Evolutionary conservation across 345 rosid species (phyloP).

Genomic region (Salix koriyanagi): DNA sequence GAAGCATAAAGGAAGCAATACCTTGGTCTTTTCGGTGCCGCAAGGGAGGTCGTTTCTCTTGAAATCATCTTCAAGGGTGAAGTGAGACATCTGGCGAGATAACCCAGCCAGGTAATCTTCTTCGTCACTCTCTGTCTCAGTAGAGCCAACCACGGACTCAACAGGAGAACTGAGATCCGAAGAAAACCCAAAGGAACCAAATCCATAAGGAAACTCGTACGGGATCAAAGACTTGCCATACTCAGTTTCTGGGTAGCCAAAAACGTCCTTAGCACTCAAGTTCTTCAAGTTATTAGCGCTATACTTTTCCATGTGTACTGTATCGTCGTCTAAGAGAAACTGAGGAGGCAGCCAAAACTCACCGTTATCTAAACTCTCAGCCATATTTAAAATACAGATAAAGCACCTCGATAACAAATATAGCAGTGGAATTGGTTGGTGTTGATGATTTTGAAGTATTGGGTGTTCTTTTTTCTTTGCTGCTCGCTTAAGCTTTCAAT

Average conservation of each 20-base stretch:
- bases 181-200: slow-evolving; percentile 32
- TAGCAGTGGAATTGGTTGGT: background rate
- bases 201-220: slow-evolving; percentile 55
- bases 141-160: slow-evolving; percentile 48
- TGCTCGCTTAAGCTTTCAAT: slow-evolving; percentile 41
- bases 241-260: slow-evolving; percentile 20
- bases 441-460: slow-evolving; percentile 7
- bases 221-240: slow-evolving; percentile 34
- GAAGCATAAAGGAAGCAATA: background rate
- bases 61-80: slow-evolving; percentile 40
- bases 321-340: slow-evolving; percentile 73
- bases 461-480: slow-evolving; percentile 14
- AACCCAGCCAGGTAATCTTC: slow-evolving; percentile 43
- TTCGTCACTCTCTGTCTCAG: slow-evolving; percentile 60
- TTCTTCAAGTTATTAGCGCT: background rate
- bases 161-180: slow-evolving; percentile 56
- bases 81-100: slow-evolving; percentile 38
- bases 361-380: slow-evolving; percentile 50
- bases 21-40: slow-evolving; percentile 32
- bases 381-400: slow-evolving; percentile 34
- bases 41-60: slow-evolving; percentile 12
- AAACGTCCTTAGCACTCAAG: slow-evolving; percentile 1
- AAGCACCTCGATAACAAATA: background rate
- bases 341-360: slow-evolving; percentile 73
- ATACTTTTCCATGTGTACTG: slow-evolving; percentile 29